Percentiles rank a stretch among this genome's conserved stretches.
These are phyloP conservation scores for Datura wrightii DNA, from an alignment of 257 asterid genomes.

Conservation along the genomic window DNA sequence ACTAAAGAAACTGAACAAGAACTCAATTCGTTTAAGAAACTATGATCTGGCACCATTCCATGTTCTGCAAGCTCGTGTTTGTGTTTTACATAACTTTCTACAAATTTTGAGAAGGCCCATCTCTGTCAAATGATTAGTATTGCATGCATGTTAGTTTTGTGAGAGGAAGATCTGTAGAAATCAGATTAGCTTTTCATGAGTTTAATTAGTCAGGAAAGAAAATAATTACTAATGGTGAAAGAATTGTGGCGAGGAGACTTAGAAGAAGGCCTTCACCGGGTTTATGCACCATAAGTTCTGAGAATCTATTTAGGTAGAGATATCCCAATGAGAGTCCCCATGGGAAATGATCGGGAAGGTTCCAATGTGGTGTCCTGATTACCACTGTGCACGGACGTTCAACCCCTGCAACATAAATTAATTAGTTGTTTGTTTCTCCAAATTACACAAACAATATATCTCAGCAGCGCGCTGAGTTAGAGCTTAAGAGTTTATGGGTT, in stretches of 20 bases:
- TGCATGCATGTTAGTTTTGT: background rate
- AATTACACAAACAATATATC: too few species aligned
- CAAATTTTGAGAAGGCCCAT: constrained; percentile 54
- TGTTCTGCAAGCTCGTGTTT: constrained; percentile 43
- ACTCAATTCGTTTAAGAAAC: constrained; percentile 43
- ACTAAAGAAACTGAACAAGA: constrained; percentile 44
- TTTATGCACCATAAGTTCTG: constrained; percentile 57
- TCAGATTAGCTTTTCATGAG: background rate
- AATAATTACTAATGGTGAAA: constrained; percentile 55
- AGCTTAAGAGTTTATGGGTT: too few species aligned
- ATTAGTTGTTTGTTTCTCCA: too few species aligned
- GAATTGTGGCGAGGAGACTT: constrained; percentile 48
- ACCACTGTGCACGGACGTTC: constrained; percentile 53
- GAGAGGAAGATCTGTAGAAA: background rate
- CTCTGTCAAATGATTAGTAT: constrained; percentile 36
- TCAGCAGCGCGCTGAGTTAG: too few species aligned
- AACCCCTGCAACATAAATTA: constrained; percentile 37
- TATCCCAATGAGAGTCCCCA: constrained; percentile 52
- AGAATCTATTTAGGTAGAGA: constrained; percentile 50
- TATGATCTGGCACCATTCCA: constrained; percentile 53
- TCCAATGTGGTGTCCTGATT: constrained; percentile 57
- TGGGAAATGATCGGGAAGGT: constrained; percentile 47
- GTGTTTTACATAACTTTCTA: constrained; percentile 45
- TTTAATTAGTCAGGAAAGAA: background rate
- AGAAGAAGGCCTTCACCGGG: constrained; percentile 52